A percentile compares a stretch with the other conserved stretches of the same genome.
These are phyloP conservation scores for Achaetomiella virescens DNA, from an alignment of 495 filamentous ascomycete genomes.

Conservation along the genomic window DNA sequence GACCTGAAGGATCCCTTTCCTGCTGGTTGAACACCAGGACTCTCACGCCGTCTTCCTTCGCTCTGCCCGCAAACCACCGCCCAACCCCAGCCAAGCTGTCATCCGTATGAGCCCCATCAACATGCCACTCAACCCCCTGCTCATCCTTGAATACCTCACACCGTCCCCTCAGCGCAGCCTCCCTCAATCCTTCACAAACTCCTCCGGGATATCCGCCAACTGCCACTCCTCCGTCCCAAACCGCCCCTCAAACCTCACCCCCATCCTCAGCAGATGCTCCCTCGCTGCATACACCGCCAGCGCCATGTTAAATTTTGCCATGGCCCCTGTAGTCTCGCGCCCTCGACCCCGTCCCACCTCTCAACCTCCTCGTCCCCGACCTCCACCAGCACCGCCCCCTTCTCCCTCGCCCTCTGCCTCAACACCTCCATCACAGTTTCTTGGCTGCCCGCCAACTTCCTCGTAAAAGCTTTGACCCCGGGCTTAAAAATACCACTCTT, in stretches of 20 bases:
- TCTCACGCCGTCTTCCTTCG: constrained; percentile 14
- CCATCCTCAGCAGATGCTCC: constrained; percentile 30
- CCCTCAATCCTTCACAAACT: constrained; percentile 63
- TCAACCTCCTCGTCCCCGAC: constrained; percentile 30
- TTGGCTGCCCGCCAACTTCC: constrained; percentile 13
- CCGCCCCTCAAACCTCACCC: constrained; percentile 14
- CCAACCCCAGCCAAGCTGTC: constrained; percentile 69
- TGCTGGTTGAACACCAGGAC: constrained; percentile 94
- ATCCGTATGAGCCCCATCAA: constrained; percentile 86
- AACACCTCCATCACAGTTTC: constrained; percentile 35
- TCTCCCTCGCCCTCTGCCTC: constrained; percentile 34
- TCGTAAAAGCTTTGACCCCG: constrained; percentile 37
- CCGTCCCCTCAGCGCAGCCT: constrained; percentile 62
- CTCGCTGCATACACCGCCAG: constrained; percentile 36
- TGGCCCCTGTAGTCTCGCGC: constrained; percentile 30
- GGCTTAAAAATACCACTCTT: constrained; percentile 46
- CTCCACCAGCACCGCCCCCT: constrained; percentile 28
- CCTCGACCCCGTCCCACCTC: constrained; percentile 32
- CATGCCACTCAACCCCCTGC: constrained; percentile 60
- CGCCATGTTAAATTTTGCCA: constrained; percentile 44
- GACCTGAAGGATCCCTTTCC: constrained; percentile 61
- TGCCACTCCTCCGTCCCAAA: constrained; percentile 14
- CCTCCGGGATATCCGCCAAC: constrained; percentile 23
- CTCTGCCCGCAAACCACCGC: constrained; percentile 58
- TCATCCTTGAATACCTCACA: constrained; percentile 61